Base-by-base conservation (phyloP, 345 rosid species). In the Hibiscus trionum region DNA sequence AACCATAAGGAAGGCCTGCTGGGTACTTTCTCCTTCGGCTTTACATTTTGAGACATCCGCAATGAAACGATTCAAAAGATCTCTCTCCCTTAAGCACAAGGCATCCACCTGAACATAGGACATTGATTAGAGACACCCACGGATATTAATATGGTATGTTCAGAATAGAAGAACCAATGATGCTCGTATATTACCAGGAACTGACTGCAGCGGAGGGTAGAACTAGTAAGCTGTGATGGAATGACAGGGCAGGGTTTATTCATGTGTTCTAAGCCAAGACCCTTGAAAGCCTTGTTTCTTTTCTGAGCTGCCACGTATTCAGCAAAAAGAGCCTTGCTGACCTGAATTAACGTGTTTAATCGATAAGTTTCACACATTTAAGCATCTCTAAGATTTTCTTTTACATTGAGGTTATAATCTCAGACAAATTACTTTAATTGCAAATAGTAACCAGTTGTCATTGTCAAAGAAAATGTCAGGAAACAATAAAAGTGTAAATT, bases 321-420 rank as follows among this genome's bases (percentile, higher is more conserved):
- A n/a, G 82, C 87, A 78, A 90, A 80, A 50, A 95, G 96, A 3
- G 99, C 90, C 79, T 91, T 95, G 86, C 99, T 88, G 73, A 95
- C 91, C 98, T 94, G 85, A 56, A 31, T 55, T 63, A 21, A 76
- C 67, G 60, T n/a, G 58, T 42, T 55, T 12, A 70, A 60, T 63
- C 61, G 52, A 26, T 44, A 70, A 65, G 33, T 31, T 5, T 35
- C 5, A 35, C 37, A 4, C 37, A 35, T 35, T 35, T 35, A 33
- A 33, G 24, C n/a, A 27, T 26, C 37, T 33, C 37, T 3, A 3
- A 4, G 5, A 4, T 33, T 3, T 33, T 4, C 5, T 33, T 33
- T 33, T 33, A 33, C 5, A 33, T 33, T 33, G 37, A 4, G 37
- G 37, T 33, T 4, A 33, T 4, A 33, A 1, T 33, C 37, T 33